Percentiles rank a stretch among this genome's conserved stretches.
These are phyloP conservation scores for Rhododendron vialii DNA, from an alignment of 148 eudicot species.

Conservation along the genomic window DNA sequence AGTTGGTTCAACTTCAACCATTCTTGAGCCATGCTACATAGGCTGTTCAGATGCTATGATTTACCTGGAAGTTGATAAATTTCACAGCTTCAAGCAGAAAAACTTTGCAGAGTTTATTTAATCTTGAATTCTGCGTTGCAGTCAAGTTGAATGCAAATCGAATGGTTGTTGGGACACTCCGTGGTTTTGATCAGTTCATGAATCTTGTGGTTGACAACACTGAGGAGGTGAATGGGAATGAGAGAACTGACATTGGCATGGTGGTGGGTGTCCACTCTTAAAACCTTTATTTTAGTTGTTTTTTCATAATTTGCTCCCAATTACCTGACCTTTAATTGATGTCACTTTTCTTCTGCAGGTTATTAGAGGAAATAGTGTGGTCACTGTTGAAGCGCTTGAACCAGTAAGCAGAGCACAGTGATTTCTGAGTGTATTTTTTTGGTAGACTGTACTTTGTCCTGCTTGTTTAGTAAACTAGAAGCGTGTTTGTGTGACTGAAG, in stretches of 20 bases:
- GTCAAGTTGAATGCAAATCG: constrained; percentile 92
- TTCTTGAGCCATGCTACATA: not conserved
- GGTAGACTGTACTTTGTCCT: not conserved
- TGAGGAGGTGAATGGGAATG: constrained; percentile 83
- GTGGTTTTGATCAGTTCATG: constrained; percentile 98
- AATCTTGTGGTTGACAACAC: constrained; percentile 94
- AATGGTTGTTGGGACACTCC: constrained; percentile 81
- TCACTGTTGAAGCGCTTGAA: constrained; percentile 92
- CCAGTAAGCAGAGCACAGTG: constrained; percentile 51
- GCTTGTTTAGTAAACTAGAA: not conserved
- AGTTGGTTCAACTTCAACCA: not conserved
- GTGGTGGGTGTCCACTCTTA: constrained; percentile 56
- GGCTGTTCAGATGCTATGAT: not conserved
- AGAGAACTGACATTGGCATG: constrained; percentile 90
- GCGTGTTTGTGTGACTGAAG: not conserved
- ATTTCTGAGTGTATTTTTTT: not conserved
- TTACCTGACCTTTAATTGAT: not conserved
- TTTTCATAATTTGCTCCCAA: not conserved
- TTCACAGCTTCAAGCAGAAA: not conserved
- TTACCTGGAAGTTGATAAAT: not conserved
- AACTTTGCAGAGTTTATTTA: not conserved
- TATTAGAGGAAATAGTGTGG: constrained; percentile 92
- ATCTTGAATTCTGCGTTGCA: constrained; percentile 30
- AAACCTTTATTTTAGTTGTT: not conserved
- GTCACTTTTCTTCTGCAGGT: constrained; percentile 40